Evolutionary conservation across 176 grass and related monocot species (phyloP), one percentile per base, ranked within the genome.

Genomic region (Rhynchospora tenuis): DNA sequence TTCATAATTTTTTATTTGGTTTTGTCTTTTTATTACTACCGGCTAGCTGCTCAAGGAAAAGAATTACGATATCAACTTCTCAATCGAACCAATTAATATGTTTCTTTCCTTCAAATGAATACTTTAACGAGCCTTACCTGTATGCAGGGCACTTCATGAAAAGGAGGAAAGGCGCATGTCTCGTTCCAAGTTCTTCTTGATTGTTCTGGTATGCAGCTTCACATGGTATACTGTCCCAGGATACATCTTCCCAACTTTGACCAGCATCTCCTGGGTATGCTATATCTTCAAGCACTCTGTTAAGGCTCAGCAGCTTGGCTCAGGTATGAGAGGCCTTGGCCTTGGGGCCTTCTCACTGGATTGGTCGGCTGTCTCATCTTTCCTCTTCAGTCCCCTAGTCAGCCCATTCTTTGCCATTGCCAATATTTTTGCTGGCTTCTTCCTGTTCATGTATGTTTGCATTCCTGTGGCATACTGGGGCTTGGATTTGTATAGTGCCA

Each of bases 261-360:
- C 83, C 4, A 81, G 59, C 85, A 84, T 94, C n/a, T 97, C 95
- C n/a, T 97, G 92, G 92, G 79, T 97, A 84, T 97, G 95, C 88
- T 97, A 90, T 90, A 72, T 61, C 22, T 97, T 87, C 84, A 87
- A 90, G 7, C 87, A 74, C 16, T 97, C 95, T 0, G 75, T 97
- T 17, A 97, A 92, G 0, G 91, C 89, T 69, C 95, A 97, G 78
- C 92, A 97, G 87, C 58, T 97, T 17, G 95, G 95, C 0, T 97
- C 95, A 2, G 95, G 92, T n/a, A 58, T 91, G 78, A 83, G 81
- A 83, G 95, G 95, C 15, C 87, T 97, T 7, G 92, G 92, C 70
- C 0, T 97, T 17, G 92, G 95, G 46, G 90, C 95, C 57, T 75
- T 97, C 60, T 91, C 95, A 3, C 85, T 97, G 1, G 95, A 97